A percentile compares a stretch with the other conserved stretches of the same genome.
These are phyloP conservation scores for Aschersonia sp. DNA, from an alignment of 2,329 filamentous ascomycete species.

Conservation along the genomic window DNA sequence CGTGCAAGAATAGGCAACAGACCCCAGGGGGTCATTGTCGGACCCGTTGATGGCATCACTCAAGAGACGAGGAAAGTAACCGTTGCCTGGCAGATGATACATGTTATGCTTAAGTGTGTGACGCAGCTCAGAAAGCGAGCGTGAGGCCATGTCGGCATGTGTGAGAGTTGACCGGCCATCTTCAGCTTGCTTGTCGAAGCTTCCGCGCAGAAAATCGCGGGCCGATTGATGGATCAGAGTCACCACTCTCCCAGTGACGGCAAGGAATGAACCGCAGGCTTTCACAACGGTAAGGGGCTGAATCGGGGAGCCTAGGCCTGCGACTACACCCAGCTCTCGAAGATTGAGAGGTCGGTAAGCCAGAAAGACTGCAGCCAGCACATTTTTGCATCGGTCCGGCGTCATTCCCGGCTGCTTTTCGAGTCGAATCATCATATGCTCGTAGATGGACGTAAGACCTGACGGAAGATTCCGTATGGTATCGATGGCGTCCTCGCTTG, in stretches of 20 bases:
- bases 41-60: conserved; percentile 3
- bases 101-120: conserved; percentile 20
- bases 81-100: conserved; percentile 13
- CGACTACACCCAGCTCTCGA: conserved; percentile 14
- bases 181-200: conserved; percentile 13
- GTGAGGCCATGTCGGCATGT: conserved; percentile 18
- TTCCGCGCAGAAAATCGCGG: conserved; percentile 21
- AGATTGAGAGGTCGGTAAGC: conserved; percentile 20
- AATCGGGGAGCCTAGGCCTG: conserved; percentile 7
- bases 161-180: conserved; percentile 8
- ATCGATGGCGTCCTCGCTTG: conserved; percentile 3
- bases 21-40: conserved; percentile 7
- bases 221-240: conserved; percentile 28
- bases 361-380: conserved; percentile 8
- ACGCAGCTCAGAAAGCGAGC: conserved; percentile 18
- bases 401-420: neutral
- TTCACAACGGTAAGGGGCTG: conserved; percentile 12
- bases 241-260: conserved; percentile 13
- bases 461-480: conserved; percentile 3
- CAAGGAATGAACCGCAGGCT: conserved; percentile 22
- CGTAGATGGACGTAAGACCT: conserved; percentile 3
- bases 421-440: conserved; percentile 2
- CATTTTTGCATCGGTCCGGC: conserved; percentile 3
- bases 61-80: conserved; percentile 9
- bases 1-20: conserved; percentile 13